Base-by-base conservation (phyloP, 2,329 filamentous ascomycete species). In the Xenosphaeropsis pyriputrescens region DNA sequence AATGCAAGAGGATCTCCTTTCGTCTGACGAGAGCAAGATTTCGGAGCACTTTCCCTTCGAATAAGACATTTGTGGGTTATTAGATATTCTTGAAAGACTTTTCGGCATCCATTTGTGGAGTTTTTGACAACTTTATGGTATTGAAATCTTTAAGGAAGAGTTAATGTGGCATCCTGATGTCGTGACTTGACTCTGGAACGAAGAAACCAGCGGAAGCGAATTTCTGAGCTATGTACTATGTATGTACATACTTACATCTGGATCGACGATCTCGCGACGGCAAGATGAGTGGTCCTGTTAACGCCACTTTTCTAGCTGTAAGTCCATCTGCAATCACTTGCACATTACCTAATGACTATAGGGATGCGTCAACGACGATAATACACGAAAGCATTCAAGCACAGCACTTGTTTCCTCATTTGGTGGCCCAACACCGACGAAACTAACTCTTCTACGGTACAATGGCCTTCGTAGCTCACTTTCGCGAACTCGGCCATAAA, bases 331-430 rank as follows among this genome's bases (percentile, higher is more conserved):
- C 14, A 3, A 6, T n/a, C 6, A 3, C 8, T 9, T 36, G 30
- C 9, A 32, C n/a, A 32, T 14, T 36, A 11, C 6, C 9, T 18
- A 36, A 32, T 4, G 15, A 6, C 6, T 7, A 3, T 22, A 18
- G 1, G 80, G 80, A 17, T 85, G 72, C 58, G 60, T 75, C 40
- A 63, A 69, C 40, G 63, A 71, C 37, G 72, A 85, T 42, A 82
- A 81, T 43, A 77, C 72, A 29, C 71, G 81, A 38, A 69, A 75
- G 40, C 88, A 86, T 55, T 82, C 83, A 5, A 79, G 79, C 1
- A 89, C 83, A 0, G 80, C 83, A 2, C 64, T 89, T 11, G 82
- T 89, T 9, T 88, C 83, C 69, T 89, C 88, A 61, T 89, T 89
- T 57, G 82, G 75, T 53, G 86, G 86, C 59, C 79, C 83, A 2